Evolutionary conservation across 2,329 filamentous ascomycete species (phyloP).

Genomic region (Metarhizium sp.): DNA sequence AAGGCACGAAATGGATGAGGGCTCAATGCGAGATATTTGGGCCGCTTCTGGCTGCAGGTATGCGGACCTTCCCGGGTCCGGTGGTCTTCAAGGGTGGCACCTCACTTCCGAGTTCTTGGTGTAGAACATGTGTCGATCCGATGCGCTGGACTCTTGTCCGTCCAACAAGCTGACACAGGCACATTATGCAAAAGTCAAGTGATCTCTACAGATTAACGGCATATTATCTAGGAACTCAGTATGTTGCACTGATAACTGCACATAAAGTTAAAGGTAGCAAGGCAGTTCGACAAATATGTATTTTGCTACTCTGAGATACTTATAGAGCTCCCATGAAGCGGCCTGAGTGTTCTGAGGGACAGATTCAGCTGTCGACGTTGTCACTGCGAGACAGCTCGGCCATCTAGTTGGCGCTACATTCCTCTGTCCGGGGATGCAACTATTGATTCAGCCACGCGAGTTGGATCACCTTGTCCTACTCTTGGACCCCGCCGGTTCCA

Average conservation of each 20-base stretch:
- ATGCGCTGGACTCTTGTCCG: not conserved
- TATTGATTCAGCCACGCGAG: not conserved
- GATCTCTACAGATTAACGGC: constrained; percentile 10
- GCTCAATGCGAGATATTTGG: not conserved
- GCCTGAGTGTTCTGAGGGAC: too few species aligned
- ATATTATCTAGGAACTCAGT: too few species aligned
- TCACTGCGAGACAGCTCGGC: too few species aligned
- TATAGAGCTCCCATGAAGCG: too few species aligned
- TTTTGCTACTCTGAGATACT: too few species aligned
- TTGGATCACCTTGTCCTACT: too few species aligned
- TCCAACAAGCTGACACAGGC: constrained; percentile 13
- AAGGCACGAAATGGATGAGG: too few species aligned
- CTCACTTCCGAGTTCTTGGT: not conserved
- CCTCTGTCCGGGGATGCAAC: not conserved
- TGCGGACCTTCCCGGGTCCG: not conserved
- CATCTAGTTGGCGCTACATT: too few species aligned
- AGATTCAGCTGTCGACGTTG: too few species aligned
- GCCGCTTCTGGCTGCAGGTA: not conserved
- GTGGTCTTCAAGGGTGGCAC: not conserved
- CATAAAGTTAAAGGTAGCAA: too few species aligned
- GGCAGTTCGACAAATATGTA: too few species aligned
- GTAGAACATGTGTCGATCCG: not conserved
- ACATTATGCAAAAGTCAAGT: constrained; percentile 21
- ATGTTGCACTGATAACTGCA: too few species aligned
- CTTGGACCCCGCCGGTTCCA: not conserved